These are phyloP conservation scores for Kockiozyma suomiensis DNA, from an alignment of 805 yeast genomes.

Conservation along the genomic window DNA sequence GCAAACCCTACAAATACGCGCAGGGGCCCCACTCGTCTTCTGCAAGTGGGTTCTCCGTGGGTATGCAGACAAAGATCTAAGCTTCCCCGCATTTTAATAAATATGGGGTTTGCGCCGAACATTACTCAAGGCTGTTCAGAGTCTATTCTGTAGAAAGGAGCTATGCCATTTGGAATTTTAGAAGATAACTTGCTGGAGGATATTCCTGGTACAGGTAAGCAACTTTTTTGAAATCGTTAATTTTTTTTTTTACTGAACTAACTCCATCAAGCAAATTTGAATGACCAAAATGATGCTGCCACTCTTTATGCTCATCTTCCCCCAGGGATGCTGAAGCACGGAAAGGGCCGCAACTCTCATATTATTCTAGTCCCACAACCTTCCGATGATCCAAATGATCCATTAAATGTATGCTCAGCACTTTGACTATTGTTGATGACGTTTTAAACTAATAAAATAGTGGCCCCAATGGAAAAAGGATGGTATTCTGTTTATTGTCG, in stretches of 20 bases:
- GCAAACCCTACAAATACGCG: too few species aligned
- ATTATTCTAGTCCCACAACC: conserved; percentile 66
- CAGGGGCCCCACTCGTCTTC: too few species aligned
- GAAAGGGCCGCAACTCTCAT: conserved; percentile 46
- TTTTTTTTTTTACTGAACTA: too few species aligned
- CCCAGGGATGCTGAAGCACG: not conserved
- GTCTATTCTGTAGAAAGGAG: not conserved
- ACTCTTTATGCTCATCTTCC: conserved; percentile 8
- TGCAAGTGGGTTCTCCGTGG: too few species aligned
- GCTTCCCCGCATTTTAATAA: too few species aligned
- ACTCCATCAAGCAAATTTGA: not conserved
- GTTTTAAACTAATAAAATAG: not conserved
- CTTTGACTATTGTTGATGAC: not conserved
- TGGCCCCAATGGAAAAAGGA: conserved; percentile 14
- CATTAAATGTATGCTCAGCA: conserved; percentile 52
- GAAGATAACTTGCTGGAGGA: conserved; percentile 5
- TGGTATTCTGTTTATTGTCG: conserved; percentile 1
- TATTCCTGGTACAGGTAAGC: conserved; percentile 6
- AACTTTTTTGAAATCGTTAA: too few species aligned
- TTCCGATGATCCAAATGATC: conserved; percentile 67
- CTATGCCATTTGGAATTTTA: conserved; percentile 4
- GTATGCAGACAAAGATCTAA: too few species aligned
- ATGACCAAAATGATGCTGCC: conserved; percentile 9
- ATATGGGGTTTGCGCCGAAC: too few species aligned
- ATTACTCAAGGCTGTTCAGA: too few species aligned